Evolutionary conservation across 257 asterid species (phyloP), one percentile per base, ranked within the genome.

Genomic region (Parsonsia alboflavescens): DNA sequence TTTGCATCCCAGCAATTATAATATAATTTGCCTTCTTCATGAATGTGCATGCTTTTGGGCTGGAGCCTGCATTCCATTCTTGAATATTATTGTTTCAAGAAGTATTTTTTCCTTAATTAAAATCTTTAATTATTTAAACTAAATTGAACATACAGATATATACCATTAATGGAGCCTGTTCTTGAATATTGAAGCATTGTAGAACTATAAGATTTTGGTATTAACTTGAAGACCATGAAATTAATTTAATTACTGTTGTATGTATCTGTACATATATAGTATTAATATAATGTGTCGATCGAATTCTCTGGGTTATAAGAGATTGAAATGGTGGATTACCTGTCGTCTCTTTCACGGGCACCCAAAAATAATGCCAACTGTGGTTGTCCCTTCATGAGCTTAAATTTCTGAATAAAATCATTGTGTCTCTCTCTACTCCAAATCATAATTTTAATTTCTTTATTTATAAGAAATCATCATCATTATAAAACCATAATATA

Each of bases 381-480:
- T 44, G 65, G 65, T 48, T 39, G 80, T 69, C 65, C 10, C 65
- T 53, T 62, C 62, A 42, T 57, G 26, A 75, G 48, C 79, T 76
- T n/a, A 70, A 58, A 39, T 76, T 76, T 71, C 75, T 46, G 75
- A 49, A 76, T 26, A 48, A 58, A 59, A 76, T 76, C n/a, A 76
- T 76, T 76, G 53, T 76, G 80, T 76, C 75, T 48, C 75, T 48
- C 75, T 39, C 70, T 36, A 22, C 15, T 42, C 39, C 16, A 2
- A n/a, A 68, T 42, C 52, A n/a, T n/a, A 50, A 48, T 65, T n/a
- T 53, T 7, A 53, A 22, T 65, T 65, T 50, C 24, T 65, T 75
- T 64, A 26, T 75, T 53, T 41, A 52, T 33, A 33, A 61, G 22
- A 39, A 26, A 28, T 72, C 10, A 41, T 72, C 10, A 41, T 19